Conservation (phyloP, 495 filamentous ascomycete genomes). For the Talaromyces trachyspermus region DNA sequence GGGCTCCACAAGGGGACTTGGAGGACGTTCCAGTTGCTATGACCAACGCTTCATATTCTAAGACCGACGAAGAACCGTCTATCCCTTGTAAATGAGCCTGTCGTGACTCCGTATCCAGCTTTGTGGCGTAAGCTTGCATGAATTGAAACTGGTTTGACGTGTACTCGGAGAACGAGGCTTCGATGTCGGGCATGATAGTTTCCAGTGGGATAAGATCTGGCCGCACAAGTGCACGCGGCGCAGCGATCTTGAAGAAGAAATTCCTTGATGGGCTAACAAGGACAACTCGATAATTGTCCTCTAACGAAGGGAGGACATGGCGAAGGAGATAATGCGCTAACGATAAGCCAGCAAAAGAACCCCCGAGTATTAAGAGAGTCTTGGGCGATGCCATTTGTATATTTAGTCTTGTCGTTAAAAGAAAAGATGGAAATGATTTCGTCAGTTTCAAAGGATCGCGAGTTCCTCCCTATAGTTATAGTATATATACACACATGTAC, state of each 20-base stretch:
- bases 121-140: slow-evolving; percentile 27
- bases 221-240: neutral
- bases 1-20: slow-evolving; percentile 8
- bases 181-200: slow-evolving; percentile 41
- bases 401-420: neutral
- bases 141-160: slow-evolving; percentile 23
- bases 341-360: slow-evolving; percentile 44
- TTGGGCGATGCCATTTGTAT: slow-evolving; percentile 17
- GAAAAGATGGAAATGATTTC: neutral
- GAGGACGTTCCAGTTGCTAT: slow-evolving; percentile 32
- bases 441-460: neutral
- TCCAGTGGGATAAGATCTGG: slow-evolving; percentile 31
- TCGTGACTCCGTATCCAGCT: slow-evolving; percentile 13
- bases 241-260: neutral
- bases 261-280: slow-evolving; percentile 24
- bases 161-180: slow-evolving; percentile 33
- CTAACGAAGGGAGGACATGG: slow-evolving; percentile 34
- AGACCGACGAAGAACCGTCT: neutral
- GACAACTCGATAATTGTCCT: slow-evolving; percentile 25
- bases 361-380: slow-evolving; percentile 44
- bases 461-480: neutral
- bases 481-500: neutral
- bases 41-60: neutral
- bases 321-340: slow-evolving; percentile 46
- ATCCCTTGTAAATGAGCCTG: neutral